Evolutionary conservation across 225 moss, liverwort and hornwort species (phyloP).

Genomic region (Thuidium tamariscinum): DNA sequence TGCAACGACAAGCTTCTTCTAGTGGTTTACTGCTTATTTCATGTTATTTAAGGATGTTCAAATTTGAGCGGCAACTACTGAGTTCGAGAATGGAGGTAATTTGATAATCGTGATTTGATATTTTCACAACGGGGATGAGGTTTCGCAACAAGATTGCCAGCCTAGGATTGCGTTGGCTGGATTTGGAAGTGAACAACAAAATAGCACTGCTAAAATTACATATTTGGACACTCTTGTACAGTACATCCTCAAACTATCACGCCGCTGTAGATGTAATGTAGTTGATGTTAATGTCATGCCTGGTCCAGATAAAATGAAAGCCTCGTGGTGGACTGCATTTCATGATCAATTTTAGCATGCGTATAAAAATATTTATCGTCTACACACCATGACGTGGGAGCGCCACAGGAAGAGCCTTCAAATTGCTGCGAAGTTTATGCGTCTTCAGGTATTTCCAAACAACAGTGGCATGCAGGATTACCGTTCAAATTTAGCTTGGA

Average conservation of each 20-base stretch:
- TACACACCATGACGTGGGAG: not conserved
- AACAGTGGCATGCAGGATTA: not conserved
- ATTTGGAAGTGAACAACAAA: too few relatives aligned
- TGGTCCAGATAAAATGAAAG: not conserved
- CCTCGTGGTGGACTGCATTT: not conserved
- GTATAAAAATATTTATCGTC: too few relatives aligned
- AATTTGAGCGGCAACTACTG: not conserved
- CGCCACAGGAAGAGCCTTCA: not conserved
- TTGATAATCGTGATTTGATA: too few relatives aligned
- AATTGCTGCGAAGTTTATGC: not conserved
- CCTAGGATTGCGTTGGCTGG: too few relatives aligned
- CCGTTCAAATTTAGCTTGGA: not conserved
- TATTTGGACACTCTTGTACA: too few relatives aligned
- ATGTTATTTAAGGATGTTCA: not conserved
- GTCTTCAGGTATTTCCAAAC: not conserved
- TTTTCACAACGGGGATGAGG: too few relatives aligned
- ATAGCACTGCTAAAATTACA: too few relatives aligned
- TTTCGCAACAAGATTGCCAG: too few relatives aligned
- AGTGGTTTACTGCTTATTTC: not conserved
- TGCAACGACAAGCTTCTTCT: not conserved
- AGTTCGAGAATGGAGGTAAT: too few relatives aligned
- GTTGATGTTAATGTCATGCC: too few relatives aligned
- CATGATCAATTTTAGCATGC: not conserved
- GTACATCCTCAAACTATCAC: too few relatives aligned
- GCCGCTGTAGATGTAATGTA: too few relatives aligned